Evolutionary conservation across 768 basidiomycete species (phyloP).

Genomic region (Podaxis rugospora): DNA sequence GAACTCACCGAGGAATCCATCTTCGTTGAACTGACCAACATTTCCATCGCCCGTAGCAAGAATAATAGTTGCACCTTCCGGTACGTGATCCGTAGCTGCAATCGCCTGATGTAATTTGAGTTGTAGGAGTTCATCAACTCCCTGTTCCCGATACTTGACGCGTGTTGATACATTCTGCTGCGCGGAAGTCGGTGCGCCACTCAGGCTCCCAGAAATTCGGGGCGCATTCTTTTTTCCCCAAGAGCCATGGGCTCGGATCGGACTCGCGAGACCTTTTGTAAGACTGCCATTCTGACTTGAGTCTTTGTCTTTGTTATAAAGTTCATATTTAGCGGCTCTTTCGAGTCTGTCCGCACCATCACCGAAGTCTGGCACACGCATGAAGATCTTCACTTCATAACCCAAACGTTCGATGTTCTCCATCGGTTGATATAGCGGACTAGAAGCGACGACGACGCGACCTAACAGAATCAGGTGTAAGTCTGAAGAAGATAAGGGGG

Average conservation of each 20-base stretch:
- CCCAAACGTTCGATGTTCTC: constrained; percentile 67
- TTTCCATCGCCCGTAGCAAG: constrained; percentile 94
- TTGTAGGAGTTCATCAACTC: constrained; percentile 92
- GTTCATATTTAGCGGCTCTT: not conserved
- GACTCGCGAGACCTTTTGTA: constrained; percentile 3
- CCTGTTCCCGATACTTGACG: constrained; percentile 80
- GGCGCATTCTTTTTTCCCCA: constrained; percentile 15
- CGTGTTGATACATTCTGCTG: constrained; percentile 24
- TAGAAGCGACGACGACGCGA: constrained; percentile 75
- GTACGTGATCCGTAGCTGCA: constrained; percentile 59
- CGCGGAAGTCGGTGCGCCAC: constrained; percentile 17
- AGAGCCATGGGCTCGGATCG: not conserved
- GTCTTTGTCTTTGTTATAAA: constrained; percentile 18
- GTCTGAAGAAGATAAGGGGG: not conserved
- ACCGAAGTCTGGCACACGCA: constrained; percentile 65
- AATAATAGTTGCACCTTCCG: constrained; percentile 75
- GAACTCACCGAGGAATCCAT: constrained; percentile 71
- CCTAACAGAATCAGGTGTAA: constrained; percentile 18
- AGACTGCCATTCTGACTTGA: constrained; percentile 10
- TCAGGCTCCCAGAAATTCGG: constrained; percentile 22
- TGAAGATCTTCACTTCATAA: constrained; percentile 68
- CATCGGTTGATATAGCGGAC: constrained; percentile 82
- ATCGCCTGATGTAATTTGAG: constrained; percentile 88
- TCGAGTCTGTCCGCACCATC: constrained; percentile 10
- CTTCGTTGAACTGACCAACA: constrained; percentile 87